Evolutionary conservation across 495 filamentous ascomycete species (phyloP), one percentile per base, ranked within the genome.

Genomic region (Tuber calosporum): DNA sequence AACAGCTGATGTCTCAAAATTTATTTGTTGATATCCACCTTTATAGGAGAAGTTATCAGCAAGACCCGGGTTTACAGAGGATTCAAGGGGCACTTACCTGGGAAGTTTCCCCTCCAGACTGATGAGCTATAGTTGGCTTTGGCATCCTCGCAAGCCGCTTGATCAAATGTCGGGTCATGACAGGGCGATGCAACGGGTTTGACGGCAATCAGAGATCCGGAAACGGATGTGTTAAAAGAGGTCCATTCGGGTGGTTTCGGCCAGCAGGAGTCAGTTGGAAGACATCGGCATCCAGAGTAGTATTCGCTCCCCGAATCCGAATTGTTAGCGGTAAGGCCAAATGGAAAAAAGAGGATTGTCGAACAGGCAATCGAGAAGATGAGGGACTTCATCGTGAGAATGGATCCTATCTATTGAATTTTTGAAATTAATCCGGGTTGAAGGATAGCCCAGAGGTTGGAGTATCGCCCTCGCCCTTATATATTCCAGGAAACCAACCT

Each of bases 101-200:
- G 80, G 39, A 72, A 71, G 45, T 69, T 74, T 34, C 67, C 70
- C 58, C 80, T 71, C 80, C 80, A 81, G 43, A 68, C 66, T 42
- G 75, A 76, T 72, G 62, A 67, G n/a, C 3, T 66, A 19, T 42
- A 77, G 69, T 70, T 75, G 34, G 69, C 40, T 43, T 43, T 72
- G 38, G 75, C 79, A 26, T 74, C 43, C 17, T 69, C 68, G 41
- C 80, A 81, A 43, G 71, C 72, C 7, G 58, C 68, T 71, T 72
- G 73, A 39, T 58, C 70, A 38, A 74, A 81, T 34, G 68, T 48
- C 43, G 80, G 79, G 39, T 77, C 72, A 71, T 81, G 80, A 36
- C 80, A 81, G 26, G 77, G 76, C 68, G 41, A 77, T 42, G 73
- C 80, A 19, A 78, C 72, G 42, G 80, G 80, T 7, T 39, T 76